Conservation (phyloP, 148 eudicot species). For the Suaeda aralocaspica region DNA sequence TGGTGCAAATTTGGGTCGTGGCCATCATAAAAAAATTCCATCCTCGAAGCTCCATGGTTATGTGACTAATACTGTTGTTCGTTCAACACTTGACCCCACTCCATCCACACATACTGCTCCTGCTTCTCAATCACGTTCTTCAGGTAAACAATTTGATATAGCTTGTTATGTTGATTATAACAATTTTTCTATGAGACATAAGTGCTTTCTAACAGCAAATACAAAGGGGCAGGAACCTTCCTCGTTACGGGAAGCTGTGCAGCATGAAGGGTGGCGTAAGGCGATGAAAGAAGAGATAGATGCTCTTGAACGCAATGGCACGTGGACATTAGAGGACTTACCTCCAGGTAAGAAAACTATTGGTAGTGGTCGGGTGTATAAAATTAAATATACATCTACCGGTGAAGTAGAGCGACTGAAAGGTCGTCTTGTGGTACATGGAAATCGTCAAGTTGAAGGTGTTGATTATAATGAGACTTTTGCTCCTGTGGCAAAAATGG, state of each 20-base stretch:
- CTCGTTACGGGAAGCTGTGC: no score
- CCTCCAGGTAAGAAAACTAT: constrained; percentile 4
- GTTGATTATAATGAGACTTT: background rate
- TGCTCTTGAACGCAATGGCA: background rate
- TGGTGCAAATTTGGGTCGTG: background rate
- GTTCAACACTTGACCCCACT: background rate
- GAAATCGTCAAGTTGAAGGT: background rate
- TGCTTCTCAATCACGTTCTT: background rate
- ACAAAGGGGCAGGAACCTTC: no score
- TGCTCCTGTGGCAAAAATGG: no score
- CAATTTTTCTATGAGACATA: no score
- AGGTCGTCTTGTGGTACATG: background rate
- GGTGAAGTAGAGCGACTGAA: background rate
- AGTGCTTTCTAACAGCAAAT: no score
- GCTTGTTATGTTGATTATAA: no score
- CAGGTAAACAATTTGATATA: no score
- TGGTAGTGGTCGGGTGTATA: background rate
- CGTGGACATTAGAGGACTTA: background rate
- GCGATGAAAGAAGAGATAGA: no score
- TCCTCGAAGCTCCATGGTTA: background rate
- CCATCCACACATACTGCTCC: background rate
- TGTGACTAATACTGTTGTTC: constrained; percentile 3
- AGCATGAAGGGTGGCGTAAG: no score
- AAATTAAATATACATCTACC: background rate
- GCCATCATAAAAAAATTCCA: background rate